Base-by-base conservation (phyloP, 345 rosid species). In the Acer yangbiense region DNA sequence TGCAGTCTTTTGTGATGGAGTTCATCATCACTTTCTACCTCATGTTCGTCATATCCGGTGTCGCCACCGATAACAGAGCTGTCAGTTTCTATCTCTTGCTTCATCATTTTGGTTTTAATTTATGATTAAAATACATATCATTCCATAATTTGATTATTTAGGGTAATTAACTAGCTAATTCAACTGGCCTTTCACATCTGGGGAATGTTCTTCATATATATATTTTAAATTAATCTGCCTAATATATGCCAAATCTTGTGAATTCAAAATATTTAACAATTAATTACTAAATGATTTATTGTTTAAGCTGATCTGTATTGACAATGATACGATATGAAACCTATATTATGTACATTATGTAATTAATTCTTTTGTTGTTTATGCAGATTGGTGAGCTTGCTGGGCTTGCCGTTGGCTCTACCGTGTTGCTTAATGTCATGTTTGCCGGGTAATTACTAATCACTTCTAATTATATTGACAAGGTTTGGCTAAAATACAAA, bases 21-120 rank as follows among this genome's bases (percentile, higher is more conserved):
- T 96, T 92, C 88, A 94, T 96, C 76, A 90, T 90, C 83, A 96
- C 99, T 13, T 96, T 96, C 86, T 96, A 90, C 83, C 91, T 96
- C 76, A 90, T 96, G 98, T 96, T 96, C 58, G 23, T 96, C 54
- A 85, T 92, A 4, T 93, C 95, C 1, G 99, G 99, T 1, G 98
- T 92, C 7, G 93, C 97, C 48, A 96, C 99, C 0, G 99, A 96
- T 55, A 94, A 89, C 79, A 84, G 99, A 88, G 99, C 98, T 29
- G 97, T 94, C 78, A 82, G 95, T 86, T 25, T 13, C 23, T 65
- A 18, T n/a, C 43, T n/a, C 35, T 17, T 25, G 5, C 32, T 23
- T 68, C 41, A 35, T 35, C 39, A 35, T 35, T 35, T 35, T 18
- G 25, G 8, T 21, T 27, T 18, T 3, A 29, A 25, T 70, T 52